Percentiles rank a stretch among this genome's conserved stretches.
These are phyloP conservation scores for Phytophthora cactorum DNA, from an alignment of 352 stramenopile genomes.

Conservation along the genomic window DNA sequence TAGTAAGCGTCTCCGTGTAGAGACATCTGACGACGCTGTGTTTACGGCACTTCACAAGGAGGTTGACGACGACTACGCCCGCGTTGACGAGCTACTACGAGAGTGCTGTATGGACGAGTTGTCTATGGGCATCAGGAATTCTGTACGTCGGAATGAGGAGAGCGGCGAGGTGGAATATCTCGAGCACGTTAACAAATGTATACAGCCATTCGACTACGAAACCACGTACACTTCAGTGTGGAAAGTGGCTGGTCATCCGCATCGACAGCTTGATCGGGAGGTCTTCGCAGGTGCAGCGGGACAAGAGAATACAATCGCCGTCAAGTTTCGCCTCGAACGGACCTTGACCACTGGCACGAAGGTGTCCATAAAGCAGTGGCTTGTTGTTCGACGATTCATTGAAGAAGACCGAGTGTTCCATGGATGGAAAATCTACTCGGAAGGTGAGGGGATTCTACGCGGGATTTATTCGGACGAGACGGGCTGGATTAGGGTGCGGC, in stretches of 20 bases:
- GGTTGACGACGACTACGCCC: slow-evolving; percentile 13
- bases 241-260: slow-evolving; percentile 4
- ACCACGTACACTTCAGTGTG: neutral
- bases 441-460: slow-evolving; percentile 10
- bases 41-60: slow-evolving; percentile 1
- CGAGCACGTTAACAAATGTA: slow-evolving; percentile 5
- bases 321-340: slow-evolving; percentile 5
- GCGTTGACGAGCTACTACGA: slow-evolving; percentile 2
- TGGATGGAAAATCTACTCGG: slow-evolving; percentile 9
- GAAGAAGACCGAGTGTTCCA: neutral
- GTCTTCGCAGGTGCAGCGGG: neutral
- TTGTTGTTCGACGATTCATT: slow-evolving; percentile 4
- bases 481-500: slow-evolving; percentile 3
- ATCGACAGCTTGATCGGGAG: slow-evolving; percentile 13
- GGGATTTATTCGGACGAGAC: slow-evolving; percentile 13
- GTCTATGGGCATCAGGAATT: neutral
- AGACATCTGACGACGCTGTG: neutral
- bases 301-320: neutral
- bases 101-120: slow-evolving; percentile 9
- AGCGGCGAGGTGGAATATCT: slow-evolving; percentile 12
- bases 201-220: slow-evolving; percentile 13
- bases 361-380: slow-evolving; percentile 6
- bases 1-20: neutral
- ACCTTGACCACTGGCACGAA: neutral
- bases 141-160: neutral